A percentile compares a stretch with the other conserved stretches of the same genome.
phyloP scores from a whole-genome alignment of 2,329 filamentous ascomycete species.

The Ceratocystis lukuohia region DNA sequence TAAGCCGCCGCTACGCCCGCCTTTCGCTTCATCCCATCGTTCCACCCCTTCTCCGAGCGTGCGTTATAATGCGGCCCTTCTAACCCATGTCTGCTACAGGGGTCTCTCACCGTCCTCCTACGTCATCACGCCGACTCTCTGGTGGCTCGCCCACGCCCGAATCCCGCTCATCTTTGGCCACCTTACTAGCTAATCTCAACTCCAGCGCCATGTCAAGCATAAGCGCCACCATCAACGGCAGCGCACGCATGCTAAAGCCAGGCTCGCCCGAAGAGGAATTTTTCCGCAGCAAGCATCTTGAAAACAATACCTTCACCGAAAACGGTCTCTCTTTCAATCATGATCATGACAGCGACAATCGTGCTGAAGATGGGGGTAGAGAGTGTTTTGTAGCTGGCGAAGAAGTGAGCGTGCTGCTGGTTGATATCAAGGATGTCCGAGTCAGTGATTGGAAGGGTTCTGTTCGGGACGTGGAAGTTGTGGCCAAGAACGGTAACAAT shows the following conservation, averaged over 20 bases:
- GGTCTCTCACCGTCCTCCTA: conserved; percentile 84
- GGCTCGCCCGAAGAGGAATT: conserved; percentile 74
- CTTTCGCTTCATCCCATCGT: background rate
- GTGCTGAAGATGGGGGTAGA: conserved; percentile 37
- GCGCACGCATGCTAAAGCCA: conserved; percentile 55
- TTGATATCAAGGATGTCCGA: conserved; percentile 69
- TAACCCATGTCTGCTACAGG: conserved; percentile 30
- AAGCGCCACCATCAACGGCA: conserved; percentile 86
- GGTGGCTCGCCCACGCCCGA: conserved; percentile 51
- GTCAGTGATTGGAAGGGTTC: conserved; percentile 94
- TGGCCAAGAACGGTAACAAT: background rate
- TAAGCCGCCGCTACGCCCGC: conserved; percentile 24
- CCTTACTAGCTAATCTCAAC: conserved; percentile 80
- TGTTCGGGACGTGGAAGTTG: conserved; percentile 48
- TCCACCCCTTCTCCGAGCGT: background rate
- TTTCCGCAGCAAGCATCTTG: conserved; percentile 71
- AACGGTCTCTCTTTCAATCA: conserved; percentile 28
- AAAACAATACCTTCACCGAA: conserved; percentile 79
- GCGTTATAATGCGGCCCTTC: conserved; percentile 8
- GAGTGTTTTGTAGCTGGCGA: conserved; percentile 64
- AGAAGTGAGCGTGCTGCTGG: conserved; percentile 76
- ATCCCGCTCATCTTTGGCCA: conserved; percentile 61
- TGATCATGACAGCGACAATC: conserved; percentile 25
- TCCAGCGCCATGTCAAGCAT: conserved; percentile 77
- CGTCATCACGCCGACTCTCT: conserved; percentile 45